Evolutionary conservation across 352 stramenopile species (phyloP).

Genomic region (Phytophthora crassamura): DNA sequence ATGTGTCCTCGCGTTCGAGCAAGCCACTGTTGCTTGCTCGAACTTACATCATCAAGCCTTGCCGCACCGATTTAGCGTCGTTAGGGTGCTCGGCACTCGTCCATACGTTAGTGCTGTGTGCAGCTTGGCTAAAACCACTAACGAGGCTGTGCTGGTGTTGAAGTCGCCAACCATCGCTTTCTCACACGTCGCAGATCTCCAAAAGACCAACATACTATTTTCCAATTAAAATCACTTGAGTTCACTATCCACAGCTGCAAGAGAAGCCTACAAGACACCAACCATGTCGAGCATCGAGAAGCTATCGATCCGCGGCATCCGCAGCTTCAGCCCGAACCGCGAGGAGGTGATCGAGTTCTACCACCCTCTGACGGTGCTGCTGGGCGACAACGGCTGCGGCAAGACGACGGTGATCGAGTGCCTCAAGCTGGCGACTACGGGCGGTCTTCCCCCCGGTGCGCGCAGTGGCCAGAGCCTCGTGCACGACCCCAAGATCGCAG

Average conservation of each 20-base stretch:
- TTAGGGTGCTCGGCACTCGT: too few species aligned
- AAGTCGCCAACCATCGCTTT: too few species aligned
- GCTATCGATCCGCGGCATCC: constrained; percentile 98
- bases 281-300: constrained; percentile 98
- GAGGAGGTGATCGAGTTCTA: constrained; percentile 98
- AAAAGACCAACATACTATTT: not conserved
- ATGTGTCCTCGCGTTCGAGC: too few species aligned
- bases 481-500: constrained; percentile 95
- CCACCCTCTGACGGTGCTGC: constrained; percentile 99
- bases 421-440: constrained; percentile 98
- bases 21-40: too few species aligned
- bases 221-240: not conserved
- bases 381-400: constrained; percentile 96
- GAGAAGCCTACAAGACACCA: not conserved
- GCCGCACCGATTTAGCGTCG: too few species aligned
- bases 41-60: too few species aligned
- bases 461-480: constrained; percentile 94
- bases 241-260: too few species aligned
- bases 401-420: constrained; percentile 99
- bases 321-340: constrained; percentile 97
- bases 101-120: too few species aligned
- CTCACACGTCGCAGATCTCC: too few species aligned
- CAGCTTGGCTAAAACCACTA: too few species aligned
- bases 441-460: constrained; percentile 92
- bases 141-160: too few species aligned